A percentile compares a stretch with the other conserved stretches of the same genome.
Evolutionary conservation across 2,329 filamentous ascomycete genomes (phyloP).

Genomic region (Fusarium fracticaudum): DNA sequence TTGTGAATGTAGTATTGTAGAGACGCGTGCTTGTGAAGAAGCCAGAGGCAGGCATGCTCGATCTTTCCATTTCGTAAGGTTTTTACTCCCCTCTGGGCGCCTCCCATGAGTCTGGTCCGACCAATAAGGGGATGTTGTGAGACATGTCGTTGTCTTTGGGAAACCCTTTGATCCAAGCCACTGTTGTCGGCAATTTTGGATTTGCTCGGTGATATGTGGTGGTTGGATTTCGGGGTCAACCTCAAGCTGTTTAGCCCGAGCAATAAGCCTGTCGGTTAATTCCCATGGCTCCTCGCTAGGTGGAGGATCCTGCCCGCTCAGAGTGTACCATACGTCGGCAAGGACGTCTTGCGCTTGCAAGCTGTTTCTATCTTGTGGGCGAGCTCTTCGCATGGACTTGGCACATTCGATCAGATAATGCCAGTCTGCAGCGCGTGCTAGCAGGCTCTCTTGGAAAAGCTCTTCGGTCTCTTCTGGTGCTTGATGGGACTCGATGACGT

Average conservation of each 20-base stretch:
- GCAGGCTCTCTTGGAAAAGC: conserved; percentile 46
- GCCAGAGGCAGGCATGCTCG: conserved; percentile 1
- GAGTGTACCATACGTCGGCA: conserved; percentile 44
- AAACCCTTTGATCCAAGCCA: background rate
- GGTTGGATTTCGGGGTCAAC: conserved; percentile 30
- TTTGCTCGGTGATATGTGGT: conserved; percentile 9
- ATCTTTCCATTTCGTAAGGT: conserved; percentile 12
- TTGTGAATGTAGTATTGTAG: background rate
- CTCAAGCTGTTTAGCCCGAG: conserved; percentile 43
- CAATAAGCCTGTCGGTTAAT: conserved; percentile 50
- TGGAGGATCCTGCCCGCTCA: conserved; percentile 17
- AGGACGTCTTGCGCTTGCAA: conserved; percentile 49
- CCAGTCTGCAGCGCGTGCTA: conserved; percentile 49
- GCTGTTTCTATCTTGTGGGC: conserved; percentile 14
- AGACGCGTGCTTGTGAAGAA: conserved; percentile 1
- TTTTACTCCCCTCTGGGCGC: conserved; percentile 17
- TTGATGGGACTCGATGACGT: conserved; percentile 42
- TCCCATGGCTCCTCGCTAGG: conserved; percentile 42
- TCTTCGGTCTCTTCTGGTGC: conserved; percentile 43
- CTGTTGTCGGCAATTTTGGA: conserved; percentile 7
- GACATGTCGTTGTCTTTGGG: conserved; percentile 13
- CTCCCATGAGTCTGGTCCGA: conserved; percentile 30
- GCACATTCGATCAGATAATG: conserved; percentile 48
- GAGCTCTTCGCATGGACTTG: conserved; percentile 38
- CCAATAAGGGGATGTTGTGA: conserved; percentile 45